Conservation (phyloP, 2,329 filamentous ascomycete species). For the Macrophomina phaseolina region DNA sequence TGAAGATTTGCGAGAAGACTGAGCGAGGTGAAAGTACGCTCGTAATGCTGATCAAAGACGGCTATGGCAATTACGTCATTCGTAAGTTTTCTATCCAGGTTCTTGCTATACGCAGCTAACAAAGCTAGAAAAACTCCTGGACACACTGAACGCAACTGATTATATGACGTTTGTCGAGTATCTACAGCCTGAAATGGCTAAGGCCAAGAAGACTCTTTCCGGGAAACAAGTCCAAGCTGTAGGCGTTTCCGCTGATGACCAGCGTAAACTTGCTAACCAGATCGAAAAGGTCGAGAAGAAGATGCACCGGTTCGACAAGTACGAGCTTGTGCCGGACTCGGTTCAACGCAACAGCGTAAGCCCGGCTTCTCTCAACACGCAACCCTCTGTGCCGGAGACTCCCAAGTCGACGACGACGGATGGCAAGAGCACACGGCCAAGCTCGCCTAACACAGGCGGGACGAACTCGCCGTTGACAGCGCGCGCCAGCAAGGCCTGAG, state of each 20-base stretch:
- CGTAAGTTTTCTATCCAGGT: conserved; percentile 67
- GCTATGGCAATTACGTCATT: conserved; percentile 95
- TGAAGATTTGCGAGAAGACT: conserved; percentile 62
- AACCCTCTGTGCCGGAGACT: conserved; percentile 22
- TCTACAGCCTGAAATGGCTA: conserved; percentile 52
- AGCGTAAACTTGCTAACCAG: conserved; percentile 27
- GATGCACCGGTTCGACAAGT: conserved; percentile 51
- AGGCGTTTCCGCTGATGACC: conserved; percentile 31
- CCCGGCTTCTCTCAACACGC: conserved; percentile 22
- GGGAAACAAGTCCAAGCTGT: conserved; percentile 53
- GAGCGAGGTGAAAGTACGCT: conserved; percentile 73
- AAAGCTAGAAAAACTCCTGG: conserved; percentile 76
- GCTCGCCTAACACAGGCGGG: conserved; percentile 14
- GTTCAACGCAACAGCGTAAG: conserved; percentile 33
- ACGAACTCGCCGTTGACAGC: conserved; percentile 3
- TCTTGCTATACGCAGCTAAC: conserved; percentile 26
- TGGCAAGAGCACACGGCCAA: conserved; percentile 25
- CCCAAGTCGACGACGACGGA: conserved; percentile 25
- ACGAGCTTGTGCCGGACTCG: conserved; percentile 36
- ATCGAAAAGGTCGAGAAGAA: conserved; percentile 52
- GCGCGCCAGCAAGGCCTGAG: conserved; percentile 11
- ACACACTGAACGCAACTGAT: conserved; percentile 48
- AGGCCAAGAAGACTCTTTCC: conserved; percentile 49
- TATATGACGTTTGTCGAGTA: conserved; percentile 49
- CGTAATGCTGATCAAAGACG: conserved; percentile 81